Evolutionary conservation across 2,329 filamentous ascomycete genomes (phyloP), one percentile per base, ranked within the genome.

Genomic region (Colletotrichum cordylinicola): DNA sequence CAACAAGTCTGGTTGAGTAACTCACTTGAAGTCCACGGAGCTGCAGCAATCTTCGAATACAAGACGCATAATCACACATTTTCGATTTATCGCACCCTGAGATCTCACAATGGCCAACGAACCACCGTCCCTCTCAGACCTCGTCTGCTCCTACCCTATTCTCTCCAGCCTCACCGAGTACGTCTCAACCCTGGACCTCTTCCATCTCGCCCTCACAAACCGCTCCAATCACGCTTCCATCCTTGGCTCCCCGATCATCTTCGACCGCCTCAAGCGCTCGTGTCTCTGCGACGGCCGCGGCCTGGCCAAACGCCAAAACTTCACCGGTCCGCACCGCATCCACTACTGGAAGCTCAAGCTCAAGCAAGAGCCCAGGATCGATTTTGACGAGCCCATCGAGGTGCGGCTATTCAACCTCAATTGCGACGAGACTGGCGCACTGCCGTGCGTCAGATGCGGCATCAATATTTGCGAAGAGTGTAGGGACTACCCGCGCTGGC

Each of bases 381-480:
- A 37, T 16, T 39, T 24, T 1, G 74, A 75, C 10, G 76, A 74
- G n/a, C 58, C 67, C 18, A 60, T 77, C 6, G 71, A 77, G 21
- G 68, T 77, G n/a, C 67, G 56, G 4, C 6, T 78, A 12, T 70
- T 69, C 24, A 70, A 76, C 43, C 27, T 72, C 43, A 64, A 64
- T 12, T 77, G 65, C 48, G 76, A 69, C 27, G 66, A 70, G 4
- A 66, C 65, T 3, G 67, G 58, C 4, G 66, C 76, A 2, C 56
- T 73, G 4, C 71, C 70, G 1, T 77, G 68, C 18, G n/a, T 58
- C 7, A 37, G 35, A 5, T 77, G 68, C 43, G 65, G 65, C 39
- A 72, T 73, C 72, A 74, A 72, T 13, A 37, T 73, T 27, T 77
- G 76, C 37, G 70, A 77, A 18, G 72, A 75, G 48, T 78, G 77